Evolutionary conservation across 805 yeast genomes (phyloP), one percentile per base, ranked within the genome.

Genomic region (Saccharomycopsis javanensis): DNA sequence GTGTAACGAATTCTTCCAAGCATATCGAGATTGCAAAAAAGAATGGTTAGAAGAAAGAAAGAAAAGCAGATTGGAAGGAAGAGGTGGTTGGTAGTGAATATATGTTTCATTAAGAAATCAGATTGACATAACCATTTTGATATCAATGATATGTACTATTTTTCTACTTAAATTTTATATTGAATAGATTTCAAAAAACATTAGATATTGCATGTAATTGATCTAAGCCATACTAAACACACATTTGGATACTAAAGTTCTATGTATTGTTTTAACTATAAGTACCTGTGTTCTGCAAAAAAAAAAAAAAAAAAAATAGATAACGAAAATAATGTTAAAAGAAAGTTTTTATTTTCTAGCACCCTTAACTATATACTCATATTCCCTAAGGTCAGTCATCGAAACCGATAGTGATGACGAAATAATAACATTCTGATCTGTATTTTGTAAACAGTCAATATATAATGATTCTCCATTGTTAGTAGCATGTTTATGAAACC

Each of bases 1-100:
- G 71, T 89, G 85, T 74, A 80, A 72, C 68, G 96, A 86, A 59
- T 92, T 88, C 67, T 94, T 92, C 68, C 89, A 85, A 64, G 97
- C 97, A 0, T 92, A 92, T 68, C 76, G 92, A 59, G 99, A 92
- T 66, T 92, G 99, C 71, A 86, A 86, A 67, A 83, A 83, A 65
- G 86, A 78, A 60, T 86, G 91, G 91, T 70, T 79, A 67, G 66
- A 60, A 11, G 68, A 72, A 52, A 72, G 77, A 65, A 69, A 52
- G 50, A 35, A 25, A 38, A 59, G 55, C 18, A 58, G 54, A 50
- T 25, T 37, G n/a, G 53, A 58, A 33, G 55, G 59, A 5, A 27
- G 56, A 5, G 57, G 50, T 1, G 56, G 60, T 53, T 58, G 52
- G 48, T 42, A 16, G 13, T 23, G 15, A 15, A n/a, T 28, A 7